phyloP scores from a whole-genome alignment of 106 monocot species.

The Dendrobium nobile region DNA sequence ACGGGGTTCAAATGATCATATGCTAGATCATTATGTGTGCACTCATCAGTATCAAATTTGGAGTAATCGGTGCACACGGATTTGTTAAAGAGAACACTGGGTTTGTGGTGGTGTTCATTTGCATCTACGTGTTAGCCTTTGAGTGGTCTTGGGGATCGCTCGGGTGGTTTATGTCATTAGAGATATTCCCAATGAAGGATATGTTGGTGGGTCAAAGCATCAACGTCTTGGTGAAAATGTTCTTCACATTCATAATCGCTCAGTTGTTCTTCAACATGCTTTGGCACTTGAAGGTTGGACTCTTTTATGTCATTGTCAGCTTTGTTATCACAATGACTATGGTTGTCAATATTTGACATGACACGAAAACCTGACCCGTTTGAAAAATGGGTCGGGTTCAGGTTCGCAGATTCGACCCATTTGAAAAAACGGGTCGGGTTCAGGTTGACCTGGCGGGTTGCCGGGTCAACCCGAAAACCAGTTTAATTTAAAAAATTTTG shows the following conservation, averaged over 20 bases:
- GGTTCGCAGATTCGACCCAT: too few relatives aligned
- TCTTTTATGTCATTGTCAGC: constrained; percentile 27
- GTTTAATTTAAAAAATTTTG: too few relatives aligned
- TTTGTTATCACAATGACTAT: constrained; percentile 25
- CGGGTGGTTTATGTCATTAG: constrained; percentile 17
- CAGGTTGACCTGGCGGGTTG: too few relatives aligned
- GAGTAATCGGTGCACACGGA: neutral
- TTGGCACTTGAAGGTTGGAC: constrained; percentile 25
- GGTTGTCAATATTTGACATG: too few relatives aligned
- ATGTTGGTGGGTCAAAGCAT: constrained; percentile 23
- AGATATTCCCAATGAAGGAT: constrained; percentile 24
- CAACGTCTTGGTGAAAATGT: constrained; percentile 26
- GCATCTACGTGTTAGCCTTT: constrained; percentile 18
- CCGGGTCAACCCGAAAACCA: too few relatives aligned
- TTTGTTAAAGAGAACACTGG: neutral
- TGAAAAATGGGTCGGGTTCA: too few relatives aligned
- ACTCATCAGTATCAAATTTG: constrained; percentile 14
- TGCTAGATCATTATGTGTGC: constrained; percentile 13
- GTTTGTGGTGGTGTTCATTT: constrained; percentile 6
- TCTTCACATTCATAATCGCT: constrained; percentile 21
- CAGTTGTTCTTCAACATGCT: constrained; percentile 21
- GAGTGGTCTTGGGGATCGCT: constrained; percentile 29
- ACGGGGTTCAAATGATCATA: constrained; percentile 17
- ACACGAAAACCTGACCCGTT: too few relatives aligned
- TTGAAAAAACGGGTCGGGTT: too few relatives aligned